phyloP scores from a whole-genome alignment of 306 rosid genomes.

The Begonia masoniana region DNA sequence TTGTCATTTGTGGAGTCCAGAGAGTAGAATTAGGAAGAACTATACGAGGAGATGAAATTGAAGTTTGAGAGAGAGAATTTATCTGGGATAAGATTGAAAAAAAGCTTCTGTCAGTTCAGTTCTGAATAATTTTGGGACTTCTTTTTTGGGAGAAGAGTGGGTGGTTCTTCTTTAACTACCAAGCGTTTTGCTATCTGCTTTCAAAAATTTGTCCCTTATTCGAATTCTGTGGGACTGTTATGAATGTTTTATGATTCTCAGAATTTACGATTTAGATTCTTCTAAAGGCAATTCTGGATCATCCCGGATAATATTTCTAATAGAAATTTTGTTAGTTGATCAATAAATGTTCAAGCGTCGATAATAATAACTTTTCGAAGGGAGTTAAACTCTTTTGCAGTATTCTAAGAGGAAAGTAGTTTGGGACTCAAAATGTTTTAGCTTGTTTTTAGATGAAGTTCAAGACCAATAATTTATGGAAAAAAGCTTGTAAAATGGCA shows the following conservation, averaged over 20 bases:
- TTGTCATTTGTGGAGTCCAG: conserved; percentile 38
- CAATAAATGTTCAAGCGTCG: no score
- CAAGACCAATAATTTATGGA: no score
- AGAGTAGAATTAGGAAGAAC: conserved; percentile 24
- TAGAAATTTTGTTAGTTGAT: conserved; percentile 3
- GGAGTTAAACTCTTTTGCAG: background rate
- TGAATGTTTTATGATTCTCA: no score
- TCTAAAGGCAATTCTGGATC: conserved; percentile 26
- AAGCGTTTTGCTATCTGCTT: no score
- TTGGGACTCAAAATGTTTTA: conserved; percentile 67
- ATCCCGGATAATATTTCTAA: conserved; percentile 12
- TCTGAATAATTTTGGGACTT: conserved; percentile 30
- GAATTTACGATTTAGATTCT: conserved; percentile 25
- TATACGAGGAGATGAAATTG: conserved; percentile 21
- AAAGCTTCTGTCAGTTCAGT: conserved; percentile 39
- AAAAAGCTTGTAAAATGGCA: no score
- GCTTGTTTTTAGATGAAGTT: no score
- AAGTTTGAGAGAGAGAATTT: conserved; percentile 12
- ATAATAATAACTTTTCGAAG: no score
- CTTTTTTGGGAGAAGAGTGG: conserved; percentile 44
- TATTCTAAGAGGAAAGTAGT: conserved; percentile 76
- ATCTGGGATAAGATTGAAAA: conserved; percentile 14
- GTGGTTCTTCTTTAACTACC: conserved; percentile 28
- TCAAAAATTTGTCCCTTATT: no score
- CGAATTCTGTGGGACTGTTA: no score